Conservation (phyloP, 1,139 yeast species). For the Sugiyamaella xylanicola region DNA sequence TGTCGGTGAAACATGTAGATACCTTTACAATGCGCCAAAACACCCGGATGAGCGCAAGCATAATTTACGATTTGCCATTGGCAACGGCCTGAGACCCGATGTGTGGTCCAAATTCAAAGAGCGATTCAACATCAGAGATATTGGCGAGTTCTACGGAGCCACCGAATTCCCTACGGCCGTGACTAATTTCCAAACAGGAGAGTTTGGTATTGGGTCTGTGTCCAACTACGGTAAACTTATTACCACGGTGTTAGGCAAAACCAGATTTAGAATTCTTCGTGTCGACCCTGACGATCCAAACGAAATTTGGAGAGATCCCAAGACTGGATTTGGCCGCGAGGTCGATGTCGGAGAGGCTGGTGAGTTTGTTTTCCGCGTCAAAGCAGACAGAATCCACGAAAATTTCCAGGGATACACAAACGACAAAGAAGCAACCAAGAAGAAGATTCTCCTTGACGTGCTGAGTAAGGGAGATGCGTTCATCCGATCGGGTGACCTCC, state of each 20-base stretch:
- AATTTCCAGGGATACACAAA: constrained; percentile 91
- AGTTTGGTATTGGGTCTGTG: constrained; percentile 86
- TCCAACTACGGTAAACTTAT: constrained; percentile 66
- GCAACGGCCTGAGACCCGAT: constrained; percentile 92
- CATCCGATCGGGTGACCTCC: constrained; percentile 85
- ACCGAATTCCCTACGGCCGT: constrained; percentile 92
- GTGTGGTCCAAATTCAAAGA: constrained; percentile 82
- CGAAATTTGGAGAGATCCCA: constrained; percentile 67
- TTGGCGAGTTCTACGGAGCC: constrained; percentile 93
- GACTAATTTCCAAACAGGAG: constrained; percentile 78
- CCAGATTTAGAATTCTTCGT: constrained; percentile 51
- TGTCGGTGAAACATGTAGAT: constrained; percentile 95
- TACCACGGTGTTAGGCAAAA: constrained; percentile 19
- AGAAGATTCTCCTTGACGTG: constrained; percentile 72
- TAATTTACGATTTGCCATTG: constrained; percentile 71
- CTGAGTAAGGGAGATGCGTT: constrained; percentile 88
- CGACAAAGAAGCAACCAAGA: constrained; percentile 73
- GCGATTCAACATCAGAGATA: constrained; percentile 69
- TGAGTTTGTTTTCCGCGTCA: constrained; percentile 77
- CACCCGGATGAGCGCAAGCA: constrained; percentile 70
- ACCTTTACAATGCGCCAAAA: constrained; percentile 68
- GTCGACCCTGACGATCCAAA: constrained; percentile 84
- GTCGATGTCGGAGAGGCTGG: constrained; percentile 72
- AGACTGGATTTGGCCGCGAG: constrained; percentile 61
- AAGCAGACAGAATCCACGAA: constrained; percentile 50